Evolutionary conservation across 768 basidiomycete species (phyloP), one percentile per base, ranked within the genome.

Genomic region (Rhizopogon vinicolor): DNA sequence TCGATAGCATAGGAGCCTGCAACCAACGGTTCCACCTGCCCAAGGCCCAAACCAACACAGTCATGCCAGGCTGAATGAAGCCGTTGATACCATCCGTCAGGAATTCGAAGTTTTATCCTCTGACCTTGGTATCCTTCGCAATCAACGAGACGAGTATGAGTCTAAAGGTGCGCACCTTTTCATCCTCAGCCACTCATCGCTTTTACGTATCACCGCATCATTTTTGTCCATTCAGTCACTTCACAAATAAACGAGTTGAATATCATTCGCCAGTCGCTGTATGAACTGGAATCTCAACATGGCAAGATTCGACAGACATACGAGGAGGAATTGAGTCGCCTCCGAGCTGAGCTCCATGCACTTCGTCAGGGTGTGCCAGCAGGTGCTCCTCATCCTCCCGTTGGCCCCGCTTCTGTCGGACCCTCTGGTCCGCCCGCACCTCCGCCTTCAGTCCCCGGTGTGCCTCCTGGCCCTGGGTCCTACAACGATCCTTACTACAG

Each of bases 271-370:
- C 87, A 93, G 64, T 84, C 89, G 2, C 78, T 98, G 10, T 95
- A 94, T 66, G 93, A 98, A 60, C 85, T 99, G 53, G 96, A 99
- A 68, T 75, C 84, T 0, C 87, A 90, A 58, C 93, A 98, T 62
- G 80, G 79, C 58, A 92, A 94, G 76, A 84, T 93, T 51, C 81
- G 93, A 35, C 83, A 87, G 58, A 85, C 87, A 65, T 96, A 92
- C 64, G 94, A 97, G 65, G 86, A 90, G 2, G 94, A 97, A 61
- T 75, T 96, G 54, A 73, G 75, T 5, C 79, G 86, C 33, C 78
- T 93, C 12, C 80, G 92, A 25, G 73, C 80, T 3, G 89, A 93
- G 65, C 74, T 89, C 35, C 78, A 86, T 55, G 72, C 78, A 2
- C 65, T 76, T 22, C 79, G 83, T 8, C 75, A 75, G 57, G 72